Conservation (phyloP, 2,329 filamentous ascomycete genomes). For the Dactylella cylindrospora region DNA sequence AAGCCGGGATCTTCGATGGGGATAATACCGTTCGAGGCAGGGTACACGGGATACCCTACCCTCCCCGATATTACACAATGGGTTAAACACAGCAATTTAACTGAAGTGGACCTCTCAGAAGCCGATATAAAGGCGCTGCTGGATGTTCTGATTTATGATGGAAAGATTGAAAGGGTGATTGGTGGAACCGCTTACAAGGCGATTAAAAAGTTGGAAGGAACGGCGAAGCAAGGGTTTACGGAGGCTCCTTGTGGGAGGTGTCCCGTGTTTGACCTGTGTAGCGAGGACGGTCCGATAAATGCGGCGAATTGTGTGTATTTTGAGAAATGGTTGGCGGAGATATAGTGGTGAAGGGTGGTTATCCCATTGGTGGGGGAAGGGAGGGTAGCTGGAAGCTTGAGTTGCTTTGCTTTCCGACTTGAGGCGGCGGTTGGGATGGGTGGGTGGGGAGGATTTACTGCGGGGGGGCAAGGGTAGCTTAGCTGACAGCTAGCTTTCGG, state of each 20-base stretch:
- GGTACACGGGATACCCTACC: conserved; percentile 78
- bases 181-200: conserved; percentile 52
- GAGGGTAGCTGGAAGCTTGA: no score
- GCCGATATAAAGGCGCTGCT: conserved; percentile 81
- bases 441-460: no score
- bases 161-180: conserved; percentile 69
- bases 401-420: no score
- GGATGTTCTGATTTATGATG: conserved; percentile 85
- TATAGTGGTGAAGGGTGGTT: no score
- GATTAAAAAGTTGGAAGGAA: conserved; percentile 48
- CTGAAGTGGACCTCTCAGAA: conserved; percentile 55
- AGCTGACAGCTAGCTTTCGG: no score
- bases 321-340: conserved; percentile 69
- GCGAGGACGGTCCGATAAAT: conserved; percentile 85
- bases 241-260: conserved; percentile 89
- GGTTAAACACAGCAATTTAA: conserved; percentile 70
- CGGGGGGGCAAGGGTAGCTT: no score
- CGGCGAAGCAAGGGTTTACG: conserved; percentile 69
- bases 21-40: conserved; percentile 56
- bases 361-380: no score
- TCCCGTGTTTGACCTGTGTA: conserved; percentile 89
- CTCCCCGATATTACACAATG: conserved; percentile 73
- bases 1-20: conserved; percentile 43
- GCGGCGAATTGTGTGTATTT: conserved; percentile 92
- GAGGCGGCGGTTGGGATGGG: no score